Base-by-base conservation (phyloP, 140 eudicot genomes). In the Anethum foeniculum region DNA sequence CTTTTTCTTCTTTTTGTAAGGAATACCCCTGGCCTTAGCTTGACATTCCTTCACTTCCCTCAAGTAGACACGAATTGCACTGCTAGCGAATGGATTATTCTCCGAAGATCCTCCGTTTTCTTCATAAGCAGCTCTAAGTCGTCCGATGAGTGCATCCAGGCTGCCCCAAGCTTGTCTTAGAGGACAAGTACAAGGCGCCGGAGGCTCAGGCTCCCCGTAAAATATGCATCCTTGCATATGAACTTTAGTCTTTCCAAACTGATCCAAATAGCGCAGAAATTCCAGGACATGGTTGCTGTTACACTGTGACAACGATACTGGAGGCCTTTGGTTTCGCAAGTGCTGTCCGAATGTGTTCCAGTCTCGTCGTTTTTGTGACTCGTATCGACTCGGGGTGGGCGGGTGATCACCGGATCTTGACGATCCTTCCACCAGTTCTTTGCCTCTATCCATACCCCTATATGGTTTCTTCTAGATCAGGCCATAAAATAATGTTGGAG, bases 111-210 rank as follows among this genome's bases (percentile, higher is more conserved):
- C 97, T 4, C 95, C 97, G 64, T 92, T 86, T 80, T 92, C 97
- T 76, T 92, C 95, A 16, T 86, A 92, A 58, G 97, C 97, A 0
- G 95, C 97, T 15, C 95, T 81, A 19, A 91, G 96, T 15, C 96
- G 82, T 72, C 96, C 93, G 65, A 91, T 89, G 80, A 91, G 93
- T 10, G 97, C 90, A 18, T 92, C 95, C 5, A 92, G 93, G 80
- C 97, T 91, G 47, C 97, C 97, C 97, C 97, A 91, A 11, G 97
- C 97, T 65, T 91, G 97, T 58, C 89, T 79, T 4, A 90, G 90
- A 0, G 95, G 95, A 65, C 97, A 90, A 44, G 88, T 64, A 39
- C 97, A 92, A 19, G 94, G 97, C 5, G 95, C 95, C 0, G 94
- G 93, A 3, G 97, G 97, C 79, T 92, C 95, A 11, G 94, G 94